Conservation (phyloP, 1,139 yeast genomes). For the Magnusiomyces clavatus region DNA sequence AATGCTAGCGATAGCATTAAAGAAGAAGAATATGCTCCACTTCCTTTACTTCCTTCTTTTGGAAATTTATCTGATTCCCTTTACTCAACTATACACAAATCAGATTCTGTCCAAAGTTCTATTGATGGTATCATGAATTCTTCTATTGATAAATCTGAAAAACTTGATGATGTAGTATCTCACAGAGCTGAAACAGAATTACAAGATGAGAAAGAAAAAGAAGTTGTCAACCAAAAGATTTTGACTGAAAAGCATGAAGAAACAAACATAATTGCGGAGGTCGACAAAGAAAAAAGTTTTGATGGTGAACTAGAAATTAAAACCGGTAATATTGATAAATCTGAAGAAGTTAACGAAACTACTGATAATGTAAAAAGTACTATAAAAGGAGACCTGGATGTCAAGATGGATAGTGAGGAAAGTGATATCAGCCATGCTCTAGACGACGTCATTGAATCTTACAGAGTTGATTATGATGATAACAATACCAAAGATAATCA, state of each 20-base stretch:
- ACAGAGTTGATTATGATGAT: not conserved
- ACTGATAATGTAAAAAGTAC: not conserved
- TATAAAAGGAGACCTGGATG: not conserved
- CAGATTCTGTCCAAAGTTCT: not conserved
- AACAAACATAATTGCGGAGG: slow-evolving; percentile 16
- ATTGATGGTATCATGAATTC: not conserved
- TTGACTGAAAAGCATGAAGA: slow-evolving; percentile 22
- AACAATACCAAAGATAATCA: not conserved
- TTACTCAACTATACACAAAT: too few relatives aligned
- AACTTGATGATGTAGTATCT: slow-evolving; percentile 13
- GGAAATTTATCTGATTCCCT: too few relatives aligned
- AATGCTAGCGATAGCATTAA: too few relatives aligned
- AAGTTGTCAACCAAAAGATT: too few relatives aligned
- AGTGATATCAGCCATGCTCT: not conserved
- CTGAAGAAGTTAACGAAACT: not conserved
- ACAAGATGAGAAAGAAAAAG: too few relatives aligned
- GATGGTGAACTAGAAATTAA: not conserved
- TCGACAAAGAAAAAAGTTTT: slow-evolving; percentile 13
- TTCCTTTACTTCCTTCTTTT: not conserved
- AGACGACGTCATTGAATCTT: not conserved
- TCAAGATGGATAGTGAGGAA: not conserved
- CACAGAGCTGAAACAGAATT: too few relatives aligned
- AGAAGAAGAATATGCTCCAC: not conserved
- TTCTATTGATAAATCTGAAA: not conserved
- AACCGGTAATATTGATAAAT: not conserved